Percentiles rank a stretch among this genome's conserved stretches.
These are phyloP conservation scores for Globisporangium heterothallicum DNA, from an alignment of 352 stramenopile species.

Conservation along the genomic window DNA sequence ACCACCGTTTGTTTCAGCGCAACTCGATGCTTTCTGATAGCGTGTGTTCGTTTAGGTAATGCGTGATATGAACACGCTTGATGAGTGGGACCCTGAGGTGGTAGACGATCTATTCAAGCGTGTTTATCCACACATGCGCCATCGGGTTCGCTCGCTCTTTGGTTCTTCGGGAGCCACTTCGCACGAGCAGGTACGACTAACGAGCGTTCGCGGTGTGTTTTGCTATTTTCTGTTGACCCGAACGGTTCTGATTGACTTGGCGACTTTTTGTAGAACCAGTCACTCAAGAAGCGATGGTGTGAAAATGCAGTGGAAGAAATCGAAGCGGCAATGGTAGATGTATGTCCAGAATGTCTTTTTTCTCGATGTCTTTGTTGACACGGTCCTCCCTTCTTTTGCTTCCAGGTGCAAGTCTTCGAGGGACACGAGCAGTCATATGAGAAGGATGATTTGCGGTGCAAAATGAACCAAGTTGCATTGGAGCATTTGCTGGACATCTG, in stretches of 20 bases:
- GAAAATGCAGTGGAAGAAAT: constrained; percentile 10
- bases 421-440: not conserved
- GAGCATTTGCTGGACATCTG: constrained; percentile 8
- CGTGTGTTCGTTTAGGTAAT: constrained; percentile 9
- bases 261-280: constrained; percentile 1
- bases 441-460: not conserved
- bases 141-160: constrained; percentile 9
- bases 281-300: constrained; percentile 7
- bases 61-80: constrained; percentile 15
- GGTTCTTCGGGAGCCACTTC: not conserved
- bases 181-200: not conserved
- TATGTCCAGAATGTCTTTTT: not conserved
- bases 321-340: constrained; percentile 7
- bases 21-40: not conserved
- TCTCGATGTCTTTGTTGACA: not conserved
- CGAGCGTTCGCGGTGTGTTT: not conserved
- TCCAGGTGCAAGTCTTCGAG: constrained; percentile 1
- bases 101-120: constrained; percentile 11
- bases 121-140: constrained; percentile 11
- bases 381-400: not conserved
- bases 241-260: too few species aligned
- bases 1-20: too few species aligned
- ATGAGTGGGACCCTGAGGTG: constrained; percentile 14
- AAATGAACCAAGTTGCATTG: constrained; percentile 4
- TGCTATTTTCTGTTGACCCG: too few species aligned